Evolutionary conservation across 2,329 filamentous ascomycete genomes (phyloP).

Genomic region (Hirsutella rhossiliensis): DNA sequence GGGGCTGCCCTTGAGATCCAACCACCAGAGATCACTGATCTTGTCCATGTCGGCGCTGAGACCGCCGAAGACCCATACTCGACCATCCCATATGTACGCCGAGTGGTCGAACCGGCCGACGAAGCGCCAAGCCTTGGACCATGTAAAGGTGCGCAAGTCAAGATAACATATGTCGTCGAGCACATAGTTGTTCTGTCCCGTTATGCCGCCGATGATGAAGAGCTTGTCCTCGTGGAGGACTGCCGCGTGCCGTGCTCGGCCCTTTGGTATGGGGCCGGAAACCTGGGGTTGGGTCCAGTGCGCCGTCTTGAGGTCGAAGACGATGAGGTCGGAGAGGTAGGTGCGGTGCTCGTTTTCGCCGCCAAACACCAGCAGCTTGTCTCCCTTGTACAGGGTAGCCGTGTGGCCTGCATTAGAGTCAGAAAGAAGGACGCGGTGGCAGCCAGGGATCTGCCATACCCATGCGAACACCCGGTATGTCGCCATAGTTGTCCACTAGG

Average conservation of each 20-base stretch:
- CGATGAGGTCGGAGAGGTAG: conserved; percentile 88
- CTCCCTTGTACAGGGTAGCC: conserved; percentile 82
- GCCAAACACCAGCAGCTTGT: conserved; percentile 93
- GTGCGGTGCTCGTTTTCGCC: conserved; percentile 96
- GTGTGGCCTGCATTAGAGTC: conserved; percentile 63
- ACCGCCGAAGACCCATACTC: conserved; percentile 94
- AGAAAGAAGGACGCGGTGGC: conserved; percentile 1
- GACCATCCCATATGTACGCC: conserved; percentile 81
- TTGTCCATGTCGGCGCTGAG: conserved; percentile 96
- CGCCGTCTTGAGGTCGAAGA: conserved; percentile 88
- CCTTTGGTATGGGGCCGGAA: conserved; percentile 73
- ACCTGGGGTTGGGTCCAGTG: conserved; percentile 92
- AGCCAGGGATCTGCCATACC: conserved; percentile 34
- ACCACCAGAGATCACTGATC: conserved; percentile 91
- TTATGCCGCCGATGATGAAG: conserved; percentile 92
- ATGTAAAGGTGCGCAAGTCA: conserved; percentile 93
- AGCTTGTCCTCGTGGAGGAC: conserved; percentile 94
- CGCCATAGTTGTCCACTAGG: conserved; percentile 94
- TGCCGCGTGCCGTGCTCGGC: conserved; percentile 83
- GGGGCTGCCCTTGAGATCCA: conserved; percentile 84
- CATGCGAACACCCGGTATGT: conserved; percentile 95
- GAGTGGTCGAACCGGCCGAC: conserved; percentile 92
- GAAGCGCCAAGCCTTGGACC: conserved; percentile 94
- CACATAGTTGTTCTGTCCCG: conserved; percentile 81
- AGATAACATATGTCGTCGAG: conserved; percentile 94